A percentile compares a stretch with the other conserved stretches of the same genome.
Evolutionary conservation across 2,329 filamentous ascomycete genomes (phyloP).

Genomic region (Scleromitrula shiraiana): DNA sequence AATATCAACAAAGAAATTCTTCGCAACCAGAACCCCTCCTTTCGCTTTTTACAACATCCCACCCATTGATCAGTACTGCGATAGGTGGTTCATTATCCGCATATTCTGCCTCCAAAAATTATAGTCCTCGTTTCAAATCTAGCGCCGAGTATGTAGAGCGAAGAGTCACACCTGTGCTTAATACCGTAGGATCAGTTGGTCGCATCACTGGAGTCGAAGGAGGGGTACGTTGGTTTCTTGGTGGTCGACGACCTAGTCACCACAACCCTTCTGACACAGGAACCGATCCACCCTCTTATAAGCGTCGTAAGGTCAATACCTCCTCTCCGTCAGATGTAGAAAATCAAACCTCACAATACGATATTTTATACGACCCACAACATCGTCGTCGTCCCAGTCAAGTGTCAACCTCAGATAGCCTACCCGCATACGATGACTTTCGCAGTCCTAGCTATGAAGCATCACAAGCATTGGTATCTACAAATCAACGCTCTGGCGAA

Average conservation of each 20-base stretch:
- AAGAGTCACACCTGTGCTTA: constrained; percentile 77
- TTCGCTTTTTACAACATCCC: constrained; percentile 77
- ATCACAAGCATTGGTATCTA: constrained; percentile 33
- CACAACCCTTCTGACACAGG: constrained; percentile 38
- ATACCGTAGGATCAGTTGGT: constrained; percentile 76
- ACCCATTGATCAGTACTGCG: constrained; percentile 77
- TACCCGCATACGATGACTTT: constrained; percentile 78
- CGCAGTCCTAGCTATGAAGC: constrained; percentile 70
- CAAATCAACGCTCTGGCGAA: constrained; percentile 24
- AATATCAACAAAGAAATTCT: constrained; percentile 23
- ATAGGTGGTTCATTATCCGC: constrained; percentile 79
- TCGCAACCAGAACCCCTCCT: constrained; percentile 67
- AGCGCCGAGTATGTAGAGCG: constrained; percentile 86
- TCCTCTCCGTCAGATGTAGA: constrained; percentile 28
- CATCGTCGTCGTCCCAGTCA: constrained; percentile 25
- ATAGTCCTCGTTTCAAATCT: constrained; percentile 81
- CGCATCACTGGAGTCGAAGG: constrained; percentile 82
- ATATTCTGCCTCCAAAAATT: constrained; percentile 82
- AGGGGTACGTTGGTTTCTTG: constrained; percentile 76
- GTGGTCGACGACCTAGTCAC: constrained; percentile 36
- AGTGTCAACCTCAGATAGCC: constrained; percentile 52
- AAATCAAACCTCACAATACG: constrained; percentile 14
- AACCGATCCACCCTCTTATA: constrained; percentile 40
- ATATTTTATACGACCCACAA: constrained; percentile 28
- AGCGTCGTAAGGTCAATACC: constrained; percentile 49